Conservation (phyloP, 2,329 filamentous ascomycete species). For the Zymoseptoria passerinii region DNA sequence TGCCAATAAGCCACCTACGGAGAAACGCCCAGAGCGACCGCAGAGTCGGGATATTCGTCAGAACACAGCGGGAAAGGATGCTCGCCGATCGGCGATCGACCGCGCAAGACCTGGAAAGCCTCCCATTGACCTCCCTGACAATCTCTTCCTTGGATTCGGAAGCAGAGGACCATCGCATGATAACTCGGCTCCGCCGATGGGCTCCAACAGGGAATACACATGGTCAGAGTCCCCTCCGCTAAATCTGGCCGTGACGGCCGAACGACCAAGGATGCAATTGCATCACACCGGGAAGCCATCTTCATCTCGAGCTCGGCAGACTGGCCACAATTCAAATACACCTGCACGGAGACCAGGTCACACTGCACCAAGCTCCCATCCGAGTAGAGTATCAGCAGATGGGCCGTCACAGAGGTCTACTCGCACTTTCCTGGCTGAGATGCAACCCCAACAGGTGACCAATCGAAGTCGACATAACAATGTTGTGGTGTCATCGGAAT, state of each 20-base stretch:
- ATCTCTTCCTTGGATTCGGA: constrained; percentile 33
- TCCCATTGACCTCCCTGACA: constrained; percentile 29
- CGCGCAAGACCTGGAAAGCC: neutral
- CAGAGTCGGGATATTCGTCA: neutral
- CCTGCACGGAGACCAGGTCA: neutral
- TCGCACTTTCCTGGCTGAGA: neutral
- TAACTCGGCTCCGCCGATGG: constrained; percentile 5
- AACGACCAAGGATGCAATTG: constrained; percentile 10
- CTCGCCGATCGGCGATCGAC: constrained; percentile 2
- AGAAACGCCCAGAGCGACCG: neutral
- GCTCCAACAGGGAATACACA: constrained; percentile 31
- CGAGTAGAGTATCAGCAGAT: neutral
- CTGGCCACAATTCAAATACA: neutral
- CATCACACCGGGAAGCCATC: neutral
- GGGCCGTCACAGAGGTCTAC: neutral
- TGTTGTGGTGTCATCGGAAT: neutral
- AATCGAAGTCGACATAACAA: neutral
- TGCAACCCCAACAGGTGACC: neutral
- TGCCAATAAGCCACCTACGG: constrained; percentile 22
- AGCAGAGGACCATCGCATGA: constrained; percentile 25
- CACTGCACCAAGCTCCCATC: neutral
- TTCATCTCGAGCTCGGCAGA: neutral
- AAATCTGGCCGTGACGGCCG: constrained; percentile 6
- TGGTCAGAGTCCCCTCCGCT: constrained; percentile 35
- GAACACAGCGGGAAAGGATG: neutral